Evolutionary conservation across 2,329 filamentous ascomycete genomes (phyloP).

Genomic region (Onygenales sp.): DNA sequence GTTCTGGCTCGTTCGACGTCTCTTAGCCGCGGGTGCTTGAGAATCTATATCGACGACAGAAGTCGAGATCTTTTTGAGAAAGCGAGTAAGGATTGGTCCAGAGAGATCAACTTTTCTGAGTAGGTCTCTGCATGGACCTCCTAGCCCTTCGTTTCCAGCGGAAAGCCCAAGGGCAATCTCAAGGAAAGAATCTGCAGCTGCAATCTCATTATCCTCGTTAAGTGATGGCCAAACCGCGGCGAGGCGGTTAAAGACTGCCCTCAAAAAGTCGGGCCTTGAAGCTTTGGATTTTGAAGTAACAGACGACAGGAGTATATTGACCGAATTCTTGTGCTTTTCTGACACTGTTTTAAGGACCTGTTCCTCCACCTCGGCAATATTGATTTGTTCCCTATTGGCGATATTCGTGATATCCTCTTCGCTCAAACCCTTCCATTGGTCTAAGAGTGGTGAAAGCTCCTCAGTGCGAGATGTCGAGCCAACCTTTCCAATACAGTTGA

Average conservation of each 20-base stretch:
- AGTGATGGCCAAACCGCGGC: constrained; percentile 57
- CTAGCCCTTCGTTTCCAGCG: constrained; percentile 17
- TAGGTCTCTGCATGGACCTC: constrained; percentile 47
- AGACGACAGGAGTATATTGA: constrained; percentile 44
- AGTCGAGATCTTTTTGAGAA: constrained; percentile 65
- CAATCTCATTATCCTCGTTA: constrained; percentile 26
- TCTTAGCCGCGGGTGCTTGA: constrained; percentile 64
- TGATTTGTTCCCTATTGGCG: constrained; percentile 42
- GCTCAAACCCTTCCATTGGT: constrained; percentile 55
- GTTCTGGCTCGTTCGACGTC: constrained; percentile 66
- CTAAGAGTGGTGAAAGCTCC: constrained; percentile 64
- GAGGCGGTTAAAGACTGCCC: constrained; percentile 59
- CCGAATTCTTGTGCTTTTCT: constrained; percentile 48
- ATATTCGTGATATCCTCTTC: constrained; percentile 42
- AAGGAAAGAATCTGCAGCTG: constrained; percentile 29
- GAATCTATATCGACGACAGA: constrained; percentile 60
- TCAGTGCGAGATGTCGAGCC: constrained; percentile 64
- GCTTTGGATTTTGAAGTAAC: constrained; percentile 35
- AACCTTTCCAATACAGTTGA: constrained; percentile 63
- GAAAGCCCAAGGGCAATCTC: constrained; percentile 29
- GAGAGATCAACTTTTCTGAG: constrained; percentile 65
- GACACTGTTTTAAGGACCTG: constrained; percentile 45
- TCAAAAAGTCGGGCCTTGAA: constrained; percentile 48
- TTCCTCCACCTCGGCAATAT: constrained; percentile 40
- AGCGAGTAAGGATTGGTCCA: constrained; percentile 59